These are phyloP conservation scores for Saccharomyces hybrid DNA, from an alignment of 1,139 yeast genomes.

Conservation along the genomic window DNA sequence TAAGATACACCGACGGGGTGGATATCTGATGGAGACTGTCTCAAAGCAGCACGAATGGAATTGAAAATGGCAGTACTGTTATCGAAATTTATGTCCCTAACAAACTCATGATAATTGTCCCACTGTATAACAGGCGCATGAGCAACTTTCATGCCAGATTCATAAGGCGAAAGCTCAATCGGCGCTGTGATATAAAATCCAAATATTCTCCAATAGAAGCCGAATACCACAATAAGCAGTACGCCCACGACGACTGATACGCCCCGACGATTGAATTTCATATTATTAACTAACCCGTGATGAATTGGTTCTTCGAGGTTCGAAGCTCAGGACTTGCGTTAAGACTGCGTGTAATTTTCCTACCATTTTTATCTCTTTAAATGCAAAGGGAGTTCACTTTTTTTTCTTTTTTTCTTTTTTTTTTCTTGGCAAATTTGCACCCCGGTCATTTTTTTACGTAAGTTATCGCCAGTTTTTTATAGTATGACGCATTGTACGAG, in stretches of 20 bases:
- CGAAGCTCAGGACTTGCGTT: background rate
- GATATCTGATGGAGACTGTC: conserved; percentile 42
- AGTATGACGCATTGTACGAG: background rate
- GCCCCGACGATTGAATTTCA: background rate
- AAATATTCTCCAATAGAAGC: background rate
- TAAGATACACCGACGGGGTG: conserved; percentile 50
- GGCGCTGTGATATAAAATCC: background rate
- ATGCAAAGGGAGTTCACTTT: background rate
- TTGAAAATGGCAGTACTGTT: conserved; percentile 51
- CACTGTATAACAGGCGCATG: background rate
- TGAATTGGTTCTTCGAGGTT: background rate
- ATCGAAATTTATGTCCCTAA: conserved; percentile 34
- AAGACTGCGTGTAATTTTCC: background rate
- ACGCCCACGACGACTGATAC: background rate
- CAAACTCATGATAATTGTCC: conserved; percentile 15
- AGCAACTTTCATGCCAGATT: background rate
- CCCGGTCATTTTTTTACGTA: background rate
- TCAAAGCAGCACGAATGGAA: conserved; percentile 43
- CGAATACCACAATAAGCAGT: background rate
- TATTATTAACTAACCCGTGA: background rate
- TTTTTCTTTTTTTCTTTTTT: background rate
- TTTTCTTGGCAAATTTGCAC: background rate
- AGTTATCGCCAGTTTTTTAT: background rate
- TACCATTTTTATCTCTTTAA: background rate
- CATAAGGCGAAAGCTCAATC: background rate